These are phyloP conservation scores for Tetrahymena elliotti DNA, from an alignment of 73 alveolate genomes.

Conservation along the genomic window DNA sequence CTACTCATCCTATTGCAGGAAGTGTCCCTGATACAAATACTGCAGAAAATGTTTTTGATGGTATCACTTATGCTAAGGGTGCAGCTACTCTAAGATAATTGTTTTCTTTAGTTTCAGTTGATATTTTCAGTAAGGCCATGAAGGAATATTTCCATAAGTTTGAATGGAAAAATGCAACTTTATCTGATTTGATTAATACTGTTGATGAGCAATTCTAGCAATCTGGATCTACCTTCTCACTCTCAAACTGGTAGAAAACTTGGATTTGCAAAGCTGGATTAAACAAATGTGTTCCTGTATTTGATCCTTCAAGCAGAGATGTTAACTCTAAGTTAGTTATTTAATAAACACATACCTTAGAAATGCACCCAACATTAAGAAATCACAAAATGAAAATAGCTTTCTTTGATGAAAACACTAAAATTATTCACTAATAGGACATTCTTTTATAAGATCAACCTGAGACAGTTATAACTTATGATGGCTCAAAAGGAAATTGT, in stretches of 20 bases:
- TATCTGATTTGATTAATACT: conserved; percentile 70
- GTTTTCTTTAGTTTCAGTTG: conserved; percentile 76
- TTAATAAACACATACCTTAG: conserved; percentile 11
- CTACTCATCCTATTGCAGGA: conserved; percentile 94
- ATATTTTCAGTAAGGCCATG: conserved; percentile 71
- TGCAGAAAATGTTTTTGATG: conserved; percentile 92
- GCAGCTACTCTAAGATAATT: conserved; percentile 86
- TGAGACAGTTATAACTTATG: not conserved
- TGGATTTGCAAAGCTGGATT: conserved; percentile 82
- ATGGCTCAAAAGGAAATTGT: not conserved
- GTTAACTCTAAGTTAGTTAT: conserved; percentile 8
- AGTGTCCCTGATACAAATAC: conserved; percentile 81
- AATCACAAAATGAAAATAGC: conserved; percentile 21
- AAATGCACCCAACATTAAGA: conserved; percentile 28
- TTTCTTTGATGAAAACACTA: conserved; percentile 20
- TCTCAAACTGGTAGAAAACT: conserved; percentile 39
- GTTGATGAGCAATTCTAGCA: conserved; percentile 40
- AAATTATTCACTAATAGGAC: not conserved
- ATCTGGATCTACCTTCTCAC: conserved; percentile 41
- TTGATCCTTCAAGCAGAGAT: conserved; percentile 39
- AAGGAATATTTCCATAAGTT: conserved; percentile 68
- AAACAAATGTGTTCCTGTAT: conserved; percentile 62
- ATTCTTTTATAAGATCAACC: not conserved
- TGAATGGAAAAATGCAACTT: conserved; percentile 71
- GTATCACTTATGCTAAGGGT: conserved; percentile 94